Evolutionary conservation across 768 basidiomycete genomes (phyloP).

Genomic region (Lactarius sp.): DNA sequence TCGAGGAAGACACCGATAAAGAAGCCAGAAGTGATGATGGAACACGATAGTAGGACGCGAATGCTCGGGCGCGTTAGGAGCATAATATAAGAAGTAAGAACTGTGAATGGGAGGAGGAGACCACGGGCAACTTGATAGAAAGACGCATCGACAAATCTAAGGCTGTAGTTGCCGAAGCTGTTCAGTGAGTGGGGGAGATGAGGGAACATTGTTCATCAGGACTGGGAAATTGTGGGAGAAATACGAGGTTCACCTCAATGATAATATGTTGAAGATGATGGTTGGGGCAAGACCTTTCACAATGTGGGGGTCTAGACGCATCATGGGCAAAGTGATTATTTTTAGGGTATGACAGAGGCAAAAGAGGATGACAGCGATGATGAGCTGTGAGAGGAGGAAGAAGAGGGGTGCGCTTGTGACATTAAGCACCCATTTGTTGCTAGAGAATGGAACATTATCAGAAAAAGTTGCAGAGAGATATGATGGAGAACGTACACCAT

Average conservation of each 20-base stretch:
- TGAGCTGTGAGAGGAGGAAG: slow-evolving; percentile 77
- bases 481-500: slow-evolving; percentile 57
- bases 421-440: slow-evolving; percentile 91
- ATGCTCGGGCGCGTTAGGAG: slow-evolving; percentile 73
- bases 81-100: slow-evolving; percentile 75
- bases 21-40: slow-evolving; percentile 86
- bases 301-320: slow-evolving; percentile 53
- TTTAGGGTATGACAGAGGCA: slow-evolving; percentile 55
- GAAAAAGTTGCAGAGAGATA: slow-evolving; percentile 1
- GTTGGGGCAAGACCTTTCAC: slow-evolving; percentile 73
- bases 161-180: slow-evolving; percentile 85
- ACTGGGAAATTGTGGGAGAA: slow-evolving; percentile 18
- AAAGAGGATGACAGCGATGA: slow-evolving; percentile 77
- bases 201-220: not conserved
- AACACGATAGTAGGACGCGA: slow-evolving; percentile 69
- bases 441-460: slow-evolving; percentile 30
- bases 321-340: slow-evolving; percentile 59
- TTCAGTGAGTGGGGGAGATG: not conserved
- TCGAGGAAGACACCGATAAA: slow-evolving; percentile 85
- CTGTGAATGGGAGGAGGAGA: slow-evolving; percentile 90
- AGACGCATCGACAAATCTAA: slow-evolving; percentile 92
- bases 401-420: slow-evolving; percentile 71
- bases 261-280: slow-evolving; percentile 72
- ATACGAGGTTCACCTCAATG: slow-evolving; percentile 55
- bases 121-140: slow-evolving; percentile 96